Conservation (phyloP, 1,284 basidiomycete species). For the Neonothopanus nambi region DNA sequence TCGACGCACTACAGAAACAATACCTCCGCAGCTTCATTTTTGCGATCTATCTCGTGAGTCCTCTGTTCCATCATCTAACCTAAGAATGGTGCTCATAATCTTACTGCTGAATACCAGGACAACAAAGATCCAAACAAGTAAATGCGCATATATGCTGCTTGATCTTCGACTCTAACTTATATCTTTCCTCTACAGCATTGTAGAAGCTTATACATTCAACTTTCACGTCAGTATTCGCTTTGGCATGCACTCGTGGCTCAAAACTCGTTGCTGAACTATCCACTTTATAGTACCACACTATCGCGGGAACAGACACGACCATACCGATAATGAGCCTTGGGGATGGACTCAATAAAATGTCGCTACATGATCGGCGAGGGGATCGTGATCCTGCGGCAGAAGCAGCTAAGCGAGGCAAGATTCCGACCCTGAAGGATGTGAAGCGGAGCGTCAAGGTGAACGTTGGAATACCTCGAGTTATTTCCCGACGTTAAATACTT, state of each 20-base stretch:
- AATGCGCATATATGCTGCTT: constrained; percentile 26
- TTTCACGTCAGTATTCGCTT: constrained; percentile 53
- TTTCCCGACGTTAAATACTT: background rate
- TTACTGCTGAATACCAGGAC: constrained; percentile 47
- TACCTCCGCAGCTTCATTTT: constrained; percentile 81
- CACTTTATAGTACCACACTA: constrained; percentile 52
- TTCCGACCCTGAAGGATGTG: constrained; percentile 70
- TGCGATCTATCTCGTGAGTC: constrained; percentile 73
- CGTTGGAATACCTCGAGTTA: background rate
- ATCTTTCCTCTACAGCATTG: constrained; percentile 49
- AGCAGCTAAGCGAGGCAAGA: constrained; percentile 54
- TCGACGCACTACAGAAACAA: constrained; percentile 74
- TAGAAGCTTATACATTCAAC: constrained; percentile 83
- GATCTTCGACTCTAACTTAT: constrained; percentile 2
- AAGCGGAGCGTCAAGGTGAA: constrained; percentile 71
- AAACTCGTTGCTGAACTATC: constrained; percentile 7
- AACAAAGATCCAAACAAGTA: constrained; percentile 79
- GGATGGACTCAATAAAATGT: constrained; percentile 52
- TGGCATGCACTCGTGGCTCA: background rate
- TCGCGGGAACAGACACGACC: constrained; percentile 53
- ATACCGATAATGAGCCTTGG: constrained; percentile 72
- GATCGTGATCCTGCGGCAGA: constrained; percentile 52
- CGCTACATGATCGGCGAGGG: constrained; percentile 36
- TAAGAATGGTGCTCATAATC: too few relatives aligned
- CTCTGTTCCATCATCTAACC: background rate